phyloP scores from a whole-genome alignment of 2,329 filamentous ascomycete species.

The Polytolypa hystricis region DNA sequence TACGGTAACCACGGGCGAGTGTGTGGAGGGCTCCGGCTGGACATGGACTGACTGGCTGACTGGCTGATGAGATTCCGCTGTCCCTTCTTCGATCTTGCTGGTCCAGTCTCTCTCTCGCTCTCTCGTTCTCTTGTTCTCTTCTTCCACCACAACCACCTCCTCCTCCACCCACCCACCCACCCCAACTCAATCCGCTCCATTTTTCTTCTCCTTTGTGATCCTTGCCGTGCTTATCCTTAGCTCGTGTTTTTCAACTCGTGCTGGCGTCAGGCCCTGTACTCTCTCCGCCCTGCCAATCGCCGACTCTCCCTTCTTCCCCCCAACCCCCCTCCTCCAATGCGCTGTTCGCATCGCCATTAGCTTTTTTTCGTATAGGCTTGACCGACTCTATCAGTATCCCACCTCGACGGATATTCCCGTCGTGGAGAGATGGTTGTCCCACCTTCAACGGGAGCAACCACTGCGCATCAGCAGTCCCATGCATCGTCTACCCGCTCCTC shows the following conservation, averaged over 20 bases:
- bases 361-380: constrained; percentile 1
- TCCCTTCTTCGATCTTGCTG: background rate
- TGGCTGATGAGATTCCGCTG: background rate
- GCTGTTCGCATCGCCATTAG: constrained; percentile 4
- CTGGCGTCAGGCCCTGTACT: too few relatives aligned
- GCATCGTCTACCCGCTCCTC: constrained; percentile 24
- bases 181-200: background rate
- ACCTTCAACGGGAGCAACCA: constrained; percentile 27
- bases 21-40: too few relatives aligned
- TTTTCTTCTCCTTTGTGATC: background rate
- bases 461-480: constrained; percentile 18
- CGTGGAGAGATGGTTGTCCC: constrained; percentile 34
- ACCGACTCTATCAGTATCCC: background rate
- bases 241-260: too few relatives aligned
- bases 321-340: constrained; percentile 4
- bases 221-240: too few relatives aligned
- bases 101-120: background rate
- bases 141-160: background rate
- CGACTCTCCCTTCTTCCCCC: too few relatives aligned
- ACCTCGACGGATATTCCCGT: background rate
- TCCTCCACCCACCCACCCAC: background rate
- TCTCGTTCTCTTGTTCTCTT: background rate
- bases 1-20: too few relatives aligned
- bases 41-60: background rate
- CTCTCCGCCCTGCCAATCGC: too few relatives aligned